These are phyloP conservation scores for Lumnitzera racemosa DNA, from an alignment of 345 rosid species.

Conservation along the genomic window DNA sequence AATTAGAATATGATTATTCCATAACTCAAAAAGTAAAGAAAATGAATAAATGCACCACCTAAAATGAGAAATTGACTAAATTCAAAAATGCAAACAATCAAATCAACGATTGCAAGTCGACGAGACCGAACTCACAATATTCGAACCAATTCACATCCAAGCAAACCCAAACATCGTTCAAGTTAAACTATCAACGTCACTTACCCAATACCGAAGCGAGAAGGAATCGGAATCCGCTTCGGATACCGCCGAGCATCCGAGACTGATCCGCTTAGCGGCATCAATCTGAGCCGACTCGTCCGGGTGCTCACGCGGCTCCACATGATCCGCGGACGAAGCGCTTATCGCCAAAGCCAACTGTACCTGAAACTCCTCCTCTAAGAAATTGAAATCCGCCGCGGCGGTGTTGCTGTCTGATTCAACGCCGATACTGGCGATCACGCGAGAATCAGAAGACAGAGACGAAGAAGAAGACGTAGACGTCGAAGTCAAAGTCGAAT, in stretches of 20 bases:
- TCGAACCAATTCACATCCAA: conserved; percentile 4
- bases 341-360: conserved; percentile 94
- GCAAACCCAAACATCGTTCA: neutral
- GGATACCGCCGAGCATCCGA: conserved; percentile 53
- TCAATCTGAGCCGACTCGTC: conserved; percentile 93
- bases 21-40: too few species aligned
- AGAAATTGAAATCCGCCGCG: conserved; percentile 52
- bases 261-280: conserved; percentile 92
- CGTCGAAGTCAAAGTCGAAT: conserved; percentile 20
- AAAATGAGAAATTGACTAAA: too few species aligned
- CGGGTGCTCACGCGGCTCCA: conserved; percentile 40
- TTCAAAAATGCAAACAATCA: too few species aligned
- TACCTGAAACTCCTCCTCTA: conserved; percentile 94
- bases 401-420: conserved; percentile 39
- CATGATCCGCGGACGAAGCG: conserved; percentile 67
- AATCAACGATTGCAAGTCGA: too few species aligned
- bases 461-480: conserved; percentile 21
- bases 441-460: conserved; percentile 19
- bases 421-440: conserved; percentile 41
- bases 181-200: conserved; percentile 7
- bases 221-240: conserved; percentile 34
- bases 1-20: too few species aligned
- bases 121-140: too few species aligned
- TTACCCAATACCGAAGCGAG: conserved; percentile 85
- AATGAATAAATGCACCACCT: too few species aligned